A percentile compares a stretch with the other conserved stretches of the same genome.
Evolutionary conservation across 2,329 filamentous ascomycete species (phyloP).

Genomic region (Claviceps sp.): DNA sequence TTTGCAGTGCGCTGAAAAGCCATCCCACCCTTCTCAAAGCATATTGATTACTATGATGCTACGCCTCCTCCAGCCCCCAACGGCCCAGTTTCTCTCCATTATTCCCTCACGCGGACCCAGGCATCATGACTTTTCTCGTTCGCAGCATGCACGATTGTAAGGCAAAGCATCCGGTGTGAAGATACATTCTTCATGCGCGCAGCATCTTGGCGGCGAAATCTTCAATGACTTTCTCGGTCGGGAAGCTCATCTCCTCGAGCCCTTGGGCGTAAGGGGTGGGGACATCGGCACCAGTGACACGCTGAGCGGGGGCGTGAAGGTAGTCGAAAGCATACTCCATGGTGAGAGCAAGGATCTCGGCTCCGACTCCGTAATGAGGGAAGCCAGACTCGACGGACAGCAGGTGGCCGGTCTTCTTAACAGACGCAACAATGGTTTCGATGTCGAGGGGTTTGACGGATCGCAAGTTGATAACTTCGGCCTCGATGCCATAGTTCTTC

Average conservation of each 20-base stretch:
- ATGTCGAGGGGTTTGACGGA: constrained; percentile 95
- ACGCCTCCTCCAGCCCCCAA: constrained; percentile 4
- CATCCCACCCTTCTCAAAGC: constrained; percentile 9
- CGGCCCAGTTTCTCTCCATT: background rate
- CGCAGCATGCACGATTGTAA: background rate
- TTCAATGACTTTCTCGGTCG: constrained; percentile 76
- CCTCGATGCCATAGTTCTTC: constrained; percentile 91
- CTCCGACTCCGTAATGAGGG: constrained; percentile 83
- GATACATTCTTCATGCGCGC: constrained; percentile 43
- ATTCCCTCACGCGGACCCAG: background rate
- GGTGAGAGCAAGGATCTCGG: constrained; percentile 84
- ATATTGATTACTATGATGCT: constrained; percentile 4
- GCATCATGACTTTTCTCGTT: background rate
- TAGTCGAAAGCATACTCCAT: constrained; percentile 99
- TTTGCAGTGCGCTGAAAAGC: constrained; percentile 6
- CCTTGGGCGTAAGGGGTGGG: constrained; percentile 90
- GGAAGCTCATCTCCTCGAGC: constrained; percentile 92
- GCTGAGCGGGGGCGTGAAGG: constrained; percentile 82
- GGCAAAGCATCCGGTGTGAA: background rate
- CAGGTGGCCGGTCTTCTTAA: constrained; percentile 96
- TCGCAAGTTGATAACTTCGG: constrained; percentile 94
- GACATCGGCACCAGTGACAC: constrained; percentile 92
- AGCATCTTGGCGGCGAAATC: constrained; percentile 82
- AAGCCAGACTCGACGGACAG: constrained; percentile 91
- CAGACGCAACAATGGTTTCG: constrained; percentile 86